Percentiles rank a stretch among this genome's conserved stretches.
phyloP scores from a whole-genome alignment of 192 early-diverging fungal species.

The Backusella morwellensis region DNA sequence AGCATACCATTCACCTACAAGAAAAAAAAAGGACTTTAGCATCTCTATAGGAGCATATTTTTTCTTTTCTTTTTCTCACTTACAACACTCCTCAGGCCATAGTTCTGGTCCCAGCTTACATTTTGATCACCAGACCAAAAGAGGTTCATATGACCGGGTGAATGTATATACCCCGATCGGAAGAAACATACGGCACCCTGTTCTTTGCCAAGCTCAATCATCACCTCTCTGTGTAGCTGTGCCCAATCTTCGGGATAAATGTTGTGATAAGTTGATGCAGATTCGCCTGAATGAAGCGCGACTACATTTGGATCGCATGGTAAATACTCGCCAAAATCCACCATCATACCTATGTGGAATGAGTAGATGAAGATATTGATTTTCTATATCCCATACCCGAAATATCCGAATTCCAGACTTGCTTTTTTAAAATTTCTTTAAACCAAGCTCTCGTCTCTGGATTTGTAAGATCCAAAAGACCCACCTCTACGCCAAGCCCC shows the following conservation, averaged over 20 bases:
- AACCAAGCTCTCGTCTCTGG: slow-evolving; percentile 35
- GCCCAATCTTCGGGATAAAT: slow-evolving; percentile 41
- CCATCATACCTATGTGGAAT: slow-evolving; percentile 26
- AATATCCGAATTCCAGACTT: slow-evolving; percentile 25
- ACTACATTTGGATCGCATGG: slow-evolving; percentile 15
- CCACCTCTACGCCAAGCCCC: slow-evolving; percentile 23
- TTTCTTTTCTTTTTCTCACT: neutral
- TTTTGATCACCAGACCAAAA: slow-evolving; percentile 41
- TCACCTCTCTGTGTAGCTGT: slow-evolving; percentile 23
- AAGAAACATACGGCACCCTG: slow-evolving; percentile 29
- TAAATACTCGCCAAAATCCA: slow-evolving; percentile 38
- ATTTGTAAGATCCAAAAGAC: slow-evolving; percentile 38
- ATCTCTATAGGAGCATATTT: too few relatives aligned
- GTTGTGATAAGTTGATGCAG: slow-evolving; percentile 34
- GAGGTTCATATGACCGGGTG: slow-evolving; percentile 32
- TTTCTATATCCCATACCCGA: slow-evolving; percentile 13
- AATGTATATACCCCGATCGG: slow-evolving; percentile 29
- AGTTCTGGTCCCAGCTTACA: slow-evolving; percentile 37
- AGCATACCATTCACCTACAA: slow-evolving; percentile 35
- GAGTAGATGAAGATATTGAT: neutral
- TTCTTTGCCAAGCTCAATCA: slow-evolving; percentile 25
- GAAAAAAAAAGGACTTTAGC: neutral
- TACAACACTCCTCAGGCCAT: slow-evolving; percentile 41
- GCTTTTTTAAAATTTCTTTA: slow-evolving; percentile 30
- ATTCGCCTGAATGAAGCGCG: slow-evolving; percentile 9